A percentile compares a stretch with the other conserved stretches of the same genome.
These are phyloP conservation scores for Candida pseudoglaebosa DNA, from an alignment of 805 yeast genomes.

Conservation along the genomic window DNA sequence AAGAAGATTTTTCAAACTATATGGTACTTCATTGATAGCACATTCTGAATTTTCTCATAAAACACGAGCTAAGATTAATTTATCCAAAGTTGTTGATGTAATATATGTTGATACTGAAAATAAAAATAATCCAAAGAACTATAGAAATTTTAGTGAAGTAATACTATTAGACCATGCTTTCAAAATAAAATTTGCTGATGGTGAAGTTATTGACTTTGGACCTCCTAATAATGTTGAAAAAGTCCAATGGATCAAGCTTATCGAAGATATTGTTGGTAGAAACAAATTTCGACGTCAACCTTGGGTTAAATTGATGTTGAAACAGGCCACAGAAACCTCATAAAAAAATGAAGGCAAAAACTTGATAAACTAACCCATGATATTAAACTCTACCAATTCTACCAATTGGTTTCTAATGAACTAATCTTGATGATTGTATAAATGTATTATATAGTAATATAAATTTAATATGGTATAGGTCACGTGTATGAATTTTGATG, in stretches of 20 bases:
- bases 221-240: slow-evolving; percentile 67
- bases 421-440: slow-evolving; percentile 26
- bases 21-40: slow-evolving; percentile 69
- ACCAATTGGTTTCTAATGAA: slow-evolving; percentile 29
- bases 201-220: slow-evolving; percentile 80
- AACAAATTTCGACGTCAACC: slow-evolving; percentile 56
- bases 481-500: slow-evolving; percentile 1
- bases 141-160: slow-evolving; percentile 70
- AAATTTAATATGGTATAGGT: neutral
- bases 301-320: slow-evolving; percentile 53
- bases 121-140: slow-evolving; percentile 22
- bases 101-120: slow-evolving; percentile 41
- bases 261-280: slow-evolving; percentile 54
- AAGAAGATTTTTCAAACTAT: slow-evolving; percentile 69
- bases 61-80: slow-evolving; percentile 71
- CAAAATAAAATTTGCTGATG: slow-evolving; percentile 70
- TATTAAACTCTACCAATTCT: no score
- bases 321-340: slow-evolving; percentile 10
- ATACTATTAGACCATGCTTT: slow-evolving; percentile 68
- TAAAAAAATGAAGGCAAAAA: no score
- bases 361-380: no score
- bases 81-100: slow-evolving; percentile 60
- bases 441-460: neutral
- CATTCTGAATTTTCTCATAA: slow-evolving; percentile 66
- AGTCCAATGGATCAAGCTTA: slow-evolving; percentile 57